Evolutionary conservation across 208 protist species (phyloP).

Genomic region (Crithidia sp.): DNA sequence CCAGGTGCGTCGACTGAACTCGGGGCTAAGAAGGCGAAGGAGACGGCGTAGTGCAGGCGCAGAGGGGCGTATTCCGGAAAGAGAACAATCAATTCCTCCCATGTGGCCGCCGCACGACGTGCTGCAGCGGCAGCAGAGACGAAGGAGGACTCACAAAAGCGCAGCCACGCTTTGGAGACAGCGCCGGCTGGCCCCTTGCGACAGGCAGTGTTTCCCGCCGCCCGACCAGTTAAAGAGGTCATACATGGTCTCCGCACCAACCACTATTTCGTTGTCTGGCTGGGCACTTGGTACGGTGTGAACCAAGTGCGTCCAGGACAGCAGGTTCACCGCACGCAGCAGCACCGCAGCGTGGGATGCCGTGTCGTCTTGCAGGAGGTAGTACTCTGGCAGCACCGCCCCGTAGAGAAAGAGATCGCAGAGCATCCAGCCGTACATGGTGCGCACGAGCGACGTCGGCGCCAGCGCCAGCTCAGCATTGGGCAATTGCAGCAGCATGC

Average conservation of each 20-base stretch:
- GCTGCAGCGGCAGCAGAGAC: conserved; percentile 24
- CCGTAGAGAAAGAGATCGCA: conserved; percentile 46
- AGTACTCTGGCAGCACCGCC: conserved; percentile 68
- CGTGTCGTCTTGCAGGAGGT: conserved; percentile 55
- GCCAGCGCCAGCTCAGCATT: conserved; percentile 31
- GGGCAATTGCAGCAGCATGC: conserved; percentile 39
- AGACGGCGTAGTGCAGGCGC: conserved; percentile 71
- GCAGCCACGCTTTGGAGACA: conserved; percentile 31
- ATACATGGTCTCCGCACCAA: background rate
- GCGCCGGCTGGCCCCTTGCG: conserved; percentile 9
- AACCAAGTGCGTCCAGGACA: conserved; percentile 38
- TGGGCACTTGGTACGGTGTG: conserved; percentile 11
- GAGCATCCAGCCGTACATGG: conserved; percentile 35
- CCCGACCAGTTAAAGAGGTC: conserved; percentile 62
- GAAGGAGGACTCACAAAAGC: conserved; percentile 67
- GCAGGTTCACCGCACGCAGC: conserved; percentile 53
- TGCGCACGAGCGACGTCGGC: conserved; percentile 35
- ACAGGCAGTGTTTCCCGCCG: conserved; percentile 19
- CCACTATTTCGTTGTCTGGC: background rate
- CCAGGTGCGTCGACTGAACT: background rate
- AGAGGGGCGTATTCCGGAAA: conserved; percentile 62
- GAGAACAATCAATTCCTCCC: conserved; percentile 88
- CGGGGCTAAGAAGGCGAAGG: conserved; percentile 20
- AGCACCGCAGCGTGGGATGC: conserved; percentile 44
- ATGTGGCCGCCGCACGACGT: conserved; percentile 53